Conservation (phyloP, 169 alveolate genomes). For the Babesia sp. region DNA sequence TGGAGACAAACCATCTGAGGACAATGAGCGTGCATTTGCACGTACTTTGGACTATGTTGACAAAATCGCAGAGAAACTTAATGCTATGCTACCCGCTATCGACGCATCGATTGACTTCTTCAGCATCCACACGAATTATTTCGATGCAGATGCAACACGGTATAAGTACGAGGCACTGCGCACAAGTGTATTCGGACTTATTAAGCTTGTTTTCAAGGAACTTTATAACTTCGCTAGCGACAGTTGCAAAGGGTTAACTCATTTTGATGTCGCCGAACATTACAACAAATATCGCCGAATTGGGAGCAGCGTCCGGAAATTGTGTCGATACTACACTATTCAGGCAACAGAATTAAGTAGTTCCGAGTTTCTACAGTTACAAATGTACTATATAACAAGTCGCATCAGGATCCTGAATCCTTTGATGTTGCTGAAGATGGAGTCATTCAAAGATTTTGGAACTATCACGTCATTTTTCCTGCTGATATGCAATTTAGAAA, state of each 20-base stretch:
- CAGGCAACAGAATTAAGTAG: constrained; percentile 19
- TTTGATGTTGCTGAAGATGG: constrained; percentile 29
- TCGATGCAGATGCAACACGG: constrained; percentile 21
- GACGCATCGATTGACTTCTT: constrained; percentile 47
- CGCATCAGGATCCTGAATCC: constrained; percentile 47
- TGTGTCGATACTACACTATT: constrained; percentile 20
- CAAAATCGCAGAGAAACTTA: constrained; percentile 24
- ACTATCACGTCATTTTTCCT: constrained; percentile 19
- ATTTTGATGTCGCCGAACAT: constrained; percentile 30
- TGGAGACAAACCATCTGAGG: neutral
- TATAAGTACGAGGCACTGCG: constrained; percentile 34
- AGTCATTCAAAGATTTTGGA: constrained; percentile 16
- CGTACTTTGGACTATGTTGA: constrained; percentile 19
- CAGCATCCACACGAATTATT: constrained; percentile 33
- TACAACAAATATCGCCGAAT: constrained; percentile 33
- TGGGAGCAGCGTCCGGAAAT: constrained; percentile 15
- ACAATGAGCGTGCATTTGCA: neutral
- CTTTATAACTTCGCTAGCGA: constrained; percentile 33
- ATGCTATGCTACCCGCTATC: constrained; percentile 27
- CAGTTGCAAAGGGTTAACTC: neutral
- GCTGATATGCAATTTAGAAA: constrained; percentile 33
- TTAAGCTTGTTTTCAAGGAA: constrained; percentile 33
- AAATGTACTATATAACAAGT: constrained; percentile 51
- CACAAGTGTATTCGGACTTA: constrained; percentile 14
- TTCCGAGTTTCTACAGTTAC: constrained; percentile 39